Evolutionary conservation across 2,329 filamentous ascomycete genomes (phyloP), one percentile per base, ranked within the genome.

Genomic region (Periconia macrospinosa): DNA sequence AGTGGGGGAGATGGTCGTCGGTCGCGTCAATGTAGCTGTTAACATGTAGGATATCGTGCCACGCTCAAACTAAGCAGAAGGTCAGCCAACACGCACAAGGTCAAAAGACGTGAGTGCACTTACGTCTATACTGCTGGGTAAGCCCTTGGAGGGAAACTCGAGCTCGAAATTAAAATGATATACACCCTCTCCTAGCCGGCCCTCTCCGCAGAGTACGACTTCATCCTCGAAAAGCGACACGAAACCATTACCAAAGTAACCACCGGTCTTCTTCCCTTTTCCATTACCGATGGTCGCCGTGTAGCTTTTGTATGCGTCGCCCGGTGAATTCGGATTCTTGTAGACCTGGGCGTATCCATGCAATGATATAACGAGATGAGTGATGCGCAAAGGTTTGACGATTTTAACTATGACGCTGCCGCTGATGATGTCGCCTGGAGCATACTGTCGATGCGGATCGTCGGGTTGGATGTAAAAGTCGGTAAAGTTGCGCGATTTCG

Each of bases 91-190:
- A 54, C 52, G 42, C 33, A 20, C 47, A 45, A 49, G 41, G 59
- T 54, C 45, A 49, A 40, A 46, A 18, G 42, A 43, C 6, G 37
- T 45, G 41, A 50, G 46, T 54, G 50, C 53, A 61, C 90, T 69
- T 83, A 97, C 93, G 76, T 96, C 92, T 68, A 99, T 93, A 72
- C 93, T 97, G 75, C 91, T 96, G n/a, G 90, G 90, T 54, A 94
- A 76, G 6, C 83, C 83, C 62, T 85, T 83, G 47, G 82, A 78
- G 2, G 88, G 88, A 60, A 91, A 90, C 52, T 87, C 78, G 57
- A 91, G 75, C 65, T 90, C 85, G 62, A 91, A 91, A 55, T 89
- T 86, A 72, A 94, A 94, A 71, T 92, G 86, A 68, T 91, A 93
- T 61, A 84, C 83, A 40, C 89, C 88, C 45, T 88, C 82, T 48